Conservation (phyloP, 2,329 filamentous ascomycete genomes). For the Sclerotinia borealis region DNA sequence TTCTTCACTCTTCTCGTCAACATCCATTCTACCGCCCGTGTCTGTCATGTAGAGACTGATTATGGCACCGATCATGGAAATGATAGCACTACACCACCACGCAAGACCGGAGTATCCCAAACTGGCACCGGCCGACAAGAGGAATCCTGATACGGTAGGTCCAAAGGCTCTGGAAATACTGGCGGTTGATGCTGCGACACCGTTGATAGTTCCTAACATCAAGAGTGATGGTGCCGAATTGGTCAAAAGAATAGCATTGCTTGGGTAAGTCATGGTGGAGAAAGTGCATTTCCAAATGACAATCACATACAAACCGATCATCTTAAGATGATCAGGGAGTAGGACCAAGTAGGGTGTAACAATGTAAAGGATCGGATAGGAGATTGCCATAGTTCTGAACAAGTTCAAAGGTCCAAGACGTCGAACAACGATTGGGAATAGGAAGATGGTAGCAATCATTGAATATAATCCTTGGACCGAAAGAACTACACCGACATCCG, state of each 20-base stretch:
- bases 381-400: constrained; percentile 73
- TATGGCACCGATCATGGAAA: constrained; percentile 68
- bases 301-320: constrained; percentile 68
- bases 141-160: constrained; percentile 76
- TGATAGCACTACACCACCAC: constrained; percentile 84
- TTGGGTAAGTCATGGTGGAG: constrained; percentile 84
- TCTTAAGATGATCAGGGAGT: constrained; percentile 64
- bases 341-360: constrained; percentile 84
- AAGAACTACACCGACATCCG: constrained; percentile 80
- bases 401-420: constrained; percentile 72
- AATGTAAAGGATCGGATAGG: constrained; percentile 85
- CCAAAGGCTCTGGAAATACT: constrained; percentile 84
- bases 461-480: constrained; percentile 86
- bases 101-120: constrained; percentile 80
- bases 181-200: constrained; percentile 83
- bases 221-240: constrained; percentile 80
- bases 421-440: constrained; percentile 74
- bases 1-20: constrained; percentile 29
- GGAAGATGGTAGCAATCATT: constrained; percentile 66
- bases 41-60: constrained; percentile 73
- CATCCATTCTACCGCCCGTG: constrained; percentile 30
- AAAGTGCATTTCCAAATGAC: constrained; percentile 92
- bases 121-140: constrained; percentile 75
- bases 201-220: constrained; percentile 87
- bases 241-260: constrained; percentile 80